phyloP scores from a whole-genome alignment of 1,284 basidiomycete species.

The Peniophora sp. region DNA sequence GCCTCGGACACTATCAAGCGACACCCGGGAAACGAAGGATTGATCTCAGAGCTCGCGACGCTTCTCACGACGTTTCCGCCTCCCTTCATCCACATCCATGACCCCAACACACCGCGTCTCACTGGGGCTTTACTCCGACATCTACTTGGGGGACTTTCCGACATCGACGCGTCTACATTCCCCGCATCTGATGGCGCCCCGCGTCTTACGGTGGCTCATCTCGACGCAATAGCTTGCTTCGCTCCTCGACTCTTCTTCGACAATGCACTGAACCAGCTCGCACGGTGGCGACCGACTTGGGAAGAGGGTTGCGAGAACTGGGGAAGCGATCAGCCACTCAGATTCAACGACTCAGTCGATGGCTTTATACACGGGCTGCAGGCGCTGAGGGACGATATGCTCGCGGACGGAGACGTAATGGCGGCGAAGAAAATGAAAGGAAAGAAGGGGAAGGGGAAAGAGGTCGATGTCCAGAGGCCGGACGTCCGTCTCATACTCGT shows the following conservation, averaged over 20 bases:
- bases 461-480: conserved; percentile 11
- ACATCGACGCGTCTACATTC: conserved; percentile 5
- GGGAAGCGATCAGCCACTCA: conserved; percentile 23
- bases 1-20: too few species aligned
- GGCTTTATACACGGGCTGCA: conserved; percentile 57
- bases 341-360: conserved; percentile 59
- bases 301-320: conserved; percentile 54
- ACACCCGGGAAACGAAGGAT: conserved; percentile 22
- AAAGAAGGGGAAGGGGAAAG: conserved; percentile 27
- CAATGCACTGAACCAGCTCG: conserved; percentile 52
- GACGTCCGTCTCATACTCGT: conserved; percentile 47
- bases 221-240: conserved; percentile 64
- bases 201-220: conserved; percentile 31
- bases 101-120: conserved; percentile 43
- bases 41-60: conserved; percentile 31
- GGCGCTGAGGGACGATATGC: conserved; percentile 22
- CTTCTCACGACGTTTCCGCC: conserved; percentile 48
- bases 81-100: conserved; percentile 66
- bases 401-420: conserved; percentile 8
- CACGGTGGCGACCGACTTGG: conserved; percentile 47
- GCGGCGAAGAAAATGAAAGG: conserved; percentile 5
- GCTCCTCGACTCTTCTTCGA: conserved; percentile 62
- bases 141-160: conserved; percentile 23
- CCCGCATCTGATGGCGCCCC: conserved; percentile 11
- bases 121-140: conserved; percentile 34